These are phyloP conservation scores for Cryptococcus depauperatus DNA, from an alignment of 1,284 basidiomycete genomes.

Conservation along the genomic window DNA sequence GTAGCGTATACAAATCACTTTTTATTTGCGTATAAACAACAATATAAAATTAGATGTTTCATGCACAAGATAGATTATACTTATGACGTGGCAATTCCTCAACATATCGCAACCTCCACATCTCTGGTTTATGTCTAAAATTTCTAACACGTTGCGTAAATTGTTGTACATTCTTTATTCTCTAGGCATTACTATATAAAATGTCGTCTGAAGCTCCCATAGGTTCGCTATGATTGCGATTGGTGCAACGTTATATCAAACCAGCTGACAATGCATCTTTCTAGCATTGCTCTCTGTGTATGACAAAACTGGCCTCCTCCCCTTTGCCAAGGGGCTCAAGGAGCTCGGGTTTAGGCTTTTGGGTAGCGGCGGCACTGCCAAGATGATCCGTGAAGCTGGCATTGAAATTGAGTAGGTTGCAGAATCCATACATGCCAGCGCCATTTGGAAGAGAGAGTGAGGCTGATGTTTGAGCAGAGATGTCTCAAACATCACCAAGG, in stretches of 20 bases:
- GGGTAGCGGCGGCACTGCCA: constrained; percentile 95
- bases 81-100: too few species aligned
- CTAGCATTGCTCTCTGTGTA: constrained; percentile 87
- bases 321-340: constrained; percentile 76
- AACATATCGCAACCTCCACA: too few species aligned
- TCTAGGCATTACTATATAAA: not conserved
- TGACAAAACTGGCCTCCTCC: constrained; percentile 86
- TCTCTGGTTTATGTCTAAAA: too few species aligned
- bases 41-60: too few species aligned
- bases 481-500: constrained; percentile 95
- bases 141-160: too few species aligned
- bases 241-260: not conserved
- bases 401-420: constrained; percentile 73
- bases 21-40: too few species aligned
- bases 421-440: too few species aligned
- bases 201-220: constrained; percentile 31
- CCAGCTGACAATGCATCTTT: not conserved
- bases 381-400: constrained; percentile 90
- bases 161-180: too few species aligned
- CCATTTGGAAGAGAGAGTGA: not conserved
- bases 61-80: too few species aligned
- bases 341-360: constrained; percentile 77
- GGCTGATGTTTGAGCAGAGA: constrained; percentile 55
- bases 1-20: too few species aligned
- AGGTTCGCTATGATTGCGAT: too few species aligned